Percentiles rank a stretch among this genome's conserved stretches.
These are phyloP conservation scores for Penicillium soppii DNA, from an alignment of 495 filamentous ascomycete species.

Conservation along the genomic window DNA sequence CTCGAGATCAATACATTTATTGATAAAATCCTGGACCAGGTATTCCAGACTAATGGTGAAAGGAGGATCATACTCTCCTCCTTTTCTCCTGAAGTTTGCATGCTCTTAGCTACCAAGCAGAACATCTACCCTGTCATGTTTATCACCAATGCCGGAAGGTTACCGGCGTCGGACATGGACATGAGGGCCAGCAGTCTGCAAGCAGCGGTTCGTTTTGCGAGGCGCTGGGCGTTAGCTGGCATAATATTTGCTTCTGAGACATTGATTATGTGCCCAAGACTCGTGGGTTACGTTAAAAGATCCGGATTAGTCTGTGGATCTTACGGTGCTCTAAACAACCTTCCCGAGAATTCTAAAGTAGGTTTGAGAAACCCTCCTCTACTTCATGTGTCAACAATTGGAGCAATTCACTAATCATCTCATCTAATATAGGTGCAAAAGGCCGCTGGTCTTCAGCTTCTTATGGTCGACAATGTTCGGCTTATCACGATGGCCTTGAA, in stretches of 20 bases:
- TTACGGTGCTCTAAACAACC: slow-evolving; percentile 36
- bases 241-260: slow-evolving; percentile 35
- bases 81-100: slow-evolving; percentile 46
- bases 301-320: slow-evolving; percentile 24
- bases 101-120: slow-evolving; percentile 40
- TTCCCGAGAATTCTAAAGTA: slow-evolving; percentile 26
- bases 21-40: slow-evolving; percentile 32
- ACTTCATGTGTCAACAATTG: neutral
- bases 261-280: slow-evolving; percentile 32
- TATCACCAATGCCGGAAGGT: slow-evolving; percentile 34
- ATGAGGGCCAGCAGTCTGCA: slow-evolving; percentile 35
- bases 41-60: slow-evolving; percentile 18
- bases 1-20: slow-evolving; percentile 44
- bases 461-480: slow-evolving; percentile 21
- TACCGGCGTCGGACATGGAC: slow-evolving; percentile 23
- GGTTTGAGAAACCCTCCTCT: neutral
- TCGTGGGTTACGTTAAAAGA: slow-evolving; percentile 19
- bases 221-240: slow-evolving; percentile 33
- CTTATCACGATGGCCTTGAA: slow-evolving; percentile 11
- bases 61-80: slow-evolving; percentile 40
- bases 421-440: slow-evolving; percentile 17
- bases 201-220: slow-evolving; percentile 37
- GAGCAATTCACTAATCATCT: neutral
- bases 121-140: slow-evolving; percentile 40
- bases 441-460: slow-evolving; percentile 19